Evolutionary conservation across 2,329 filamentous ascomycete species (phyloP).

Genomic region (Ophiostoma sp.): DNA sequence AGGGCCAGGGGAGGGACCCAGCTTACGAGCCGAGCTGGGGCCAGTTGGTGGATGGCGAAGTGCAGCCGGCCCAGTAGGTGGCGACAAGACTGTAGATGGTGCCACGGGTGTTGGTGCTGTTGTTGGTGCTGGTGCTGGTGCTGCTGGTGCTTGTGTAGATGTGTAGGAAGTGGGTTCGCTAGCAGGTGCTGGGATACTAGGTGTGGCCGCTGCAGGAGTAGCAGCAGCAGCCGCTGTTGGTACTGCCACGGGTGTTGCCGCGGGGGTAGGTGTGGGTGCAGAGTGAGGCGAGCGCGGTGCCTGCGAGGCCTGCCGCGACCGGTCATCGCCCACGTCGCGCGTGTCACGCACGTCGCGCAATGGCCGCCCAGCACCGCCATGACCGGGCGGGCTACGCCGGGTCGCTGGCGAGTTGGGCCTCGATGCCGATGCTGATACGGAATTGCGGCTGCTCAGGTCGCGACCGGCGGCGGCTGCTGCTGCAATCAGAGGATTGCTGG

Average conservation of each 20-base stretch:
- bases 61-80: conserved; percentile 52
- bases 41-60: conserved; percentile 49
- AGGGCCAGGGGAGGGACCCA: conserved; percentile 34
- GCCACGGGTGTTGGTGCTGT: neutral
- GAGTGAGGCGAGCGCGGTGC: neutral
- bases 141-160: neutral
- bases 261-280: neutral
- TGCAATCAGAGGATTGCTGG: conserved; percentile 3
- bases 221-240: neutral
- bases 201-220: neutral
- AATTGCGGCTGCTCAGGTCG: conserved; percentile 38
- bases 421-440: conserved; percentile 36
- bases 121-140: neutral
- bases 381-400: conserved; percentile 40
- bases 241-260: neutral
- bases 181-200: neutral
- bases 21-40: conserved; percentile 39
- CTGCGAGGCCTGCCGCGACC: conserved; percentile 26
- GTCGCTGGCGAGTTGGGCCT: conserved; percentile 45
- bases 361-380: conserved; percentile 31
- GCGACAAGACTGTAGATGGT: conserved; percentile 35
- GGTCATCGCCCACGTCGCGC: conserved; percentile 35
- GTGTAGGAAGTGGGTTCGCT: neutral
- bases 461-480: neutral
- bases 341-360: conserved; percentile 33